Base-by-base conservation (phyloP, 2,329 filamentous ascomycete species). In the Monosporascus sp. region DNA sequence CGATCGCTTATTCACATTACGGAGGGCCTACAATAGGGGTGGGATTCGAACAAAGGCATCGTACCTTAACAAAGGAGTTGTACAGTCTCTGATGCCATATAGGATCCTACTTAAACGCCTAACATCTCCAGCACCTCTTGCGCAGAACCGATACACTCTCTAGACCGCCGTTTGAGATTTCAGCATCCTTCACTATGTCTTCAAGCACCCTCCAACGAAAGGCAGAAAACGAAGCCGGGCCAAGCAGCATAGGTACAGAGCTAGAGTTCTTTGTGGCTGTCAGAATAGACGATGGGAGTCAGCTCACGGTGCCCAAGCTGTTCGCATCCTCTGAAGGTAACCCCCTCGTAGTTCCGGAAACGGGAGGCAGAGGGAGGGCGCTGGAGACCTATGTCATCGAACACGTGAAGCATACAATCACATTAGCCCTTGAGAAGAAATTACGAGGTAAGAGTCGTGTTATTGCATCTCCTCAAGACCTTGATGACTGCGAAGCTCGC, bases 191-290 rank as follows among this genome's bases (percentile, higher is more conserved):
- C 11, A 18, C 18, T 9, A 11, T 15, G 8, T 18, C 17, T 44
- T 14, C 14, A 50, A 43, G 38, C 48, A 5, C 18, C 39, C 14
- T n/a, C 14, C 15, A 18, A 14, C 20, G 22, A 8, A n/a, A 51
- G 20, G 31, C 27, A 31, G 27, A 31, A 31, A 31, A 31, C 9
- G 14, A 31, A 31, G 27, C 27, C 3, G 27, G 4, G 27, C 9
- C 9, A 14, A 52, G 58, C 38, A 63, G 60, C 18, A 31, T 63
- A 3, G 61, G 61, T 1, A 53, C 61, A 0, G 61, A 63, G 47
- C 35, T 61, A 5, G 61, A 63, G 47, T 61, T 58, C 20, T 18
- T 63, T 1, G 8, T 62, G 22, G 48, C 24, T 18, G 5, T 52
- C 9, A 31, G 27, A 31, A 27, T 37, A n/a, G 2, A 18, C 3